Percentiles rank a stretch among this genome's conserved stretches.
phyloP scores from a whole-genome alignment of 495 filamentous ascomycete genomes.

The Penicillium waksmanii region DNA sequence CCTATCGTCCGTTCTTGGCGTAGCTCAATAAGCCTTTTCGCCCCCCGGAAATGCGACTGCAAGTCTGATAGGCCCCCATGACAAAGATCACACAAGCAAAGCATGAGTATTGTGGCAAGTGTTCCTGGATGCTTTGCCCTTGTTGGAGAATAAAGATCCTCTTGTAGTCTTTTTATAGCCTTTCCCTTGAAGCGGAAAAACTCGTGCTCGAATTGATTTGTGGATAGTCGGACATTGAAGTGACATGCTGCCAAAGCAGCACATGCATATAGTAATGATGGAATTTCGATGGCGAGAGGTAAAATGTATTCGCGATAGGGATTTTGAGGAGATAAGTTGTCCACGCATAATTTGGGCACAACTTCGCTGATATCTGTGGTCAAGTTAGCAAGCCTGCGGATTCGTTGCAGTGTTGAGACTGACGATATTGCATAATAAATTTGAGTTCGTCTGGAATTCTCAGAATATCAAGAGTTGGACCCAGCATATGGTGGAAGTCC shows the following conservation, averaged over 20 bases:
- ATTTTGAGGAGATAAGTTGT: conserved; percentile 7
- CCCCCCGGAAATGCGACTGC: conserved; percentile 5
- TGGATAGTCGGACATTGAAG: conserved; percentile 2
- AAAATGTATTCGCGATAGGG: conserved; percentile 8
- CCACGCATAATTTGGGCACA: conserved; percentile 5
- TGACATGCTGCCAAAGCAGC: conserved; percentile 9
- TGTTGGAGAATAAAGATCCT: conserved; percentile 6
- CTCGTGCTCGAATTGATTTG: conserved; percentile 4
- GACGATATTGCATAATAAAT: conserved; percentile 10
- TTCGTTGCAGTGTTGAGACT: not conserved
- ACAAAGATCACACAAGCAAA: conserved; percentile 6
- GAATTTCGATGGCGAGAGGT: conserved; percentile 8
- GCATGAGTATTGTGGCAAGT: conserved; percentile 8
- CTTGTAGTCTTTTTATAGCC: conserved; percentile 5
- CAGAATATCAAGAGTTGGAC: not conserved
- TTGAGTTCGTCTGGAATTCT: conserved; percentile 3
- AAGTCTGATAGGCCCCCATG: conserved; percentile 5
- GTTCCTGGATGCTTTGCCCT: conserved; percentile 3
- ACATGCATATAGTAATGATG: conserved; percentile 7
- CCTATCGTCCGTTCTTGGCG: not conserved
- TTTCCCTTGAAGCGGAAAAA: conserved; percentile 8
- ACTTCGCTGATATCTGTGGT: conserved; percentile 4
- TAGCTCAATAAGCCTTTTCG: conserved; percentile 5
- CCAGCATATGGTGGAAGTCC: not conserved
- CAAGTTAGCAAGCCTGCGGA: not conserved